Conservation (phyloP, 306 rosid genomes). For the Prosopis cineraria region DNA sequence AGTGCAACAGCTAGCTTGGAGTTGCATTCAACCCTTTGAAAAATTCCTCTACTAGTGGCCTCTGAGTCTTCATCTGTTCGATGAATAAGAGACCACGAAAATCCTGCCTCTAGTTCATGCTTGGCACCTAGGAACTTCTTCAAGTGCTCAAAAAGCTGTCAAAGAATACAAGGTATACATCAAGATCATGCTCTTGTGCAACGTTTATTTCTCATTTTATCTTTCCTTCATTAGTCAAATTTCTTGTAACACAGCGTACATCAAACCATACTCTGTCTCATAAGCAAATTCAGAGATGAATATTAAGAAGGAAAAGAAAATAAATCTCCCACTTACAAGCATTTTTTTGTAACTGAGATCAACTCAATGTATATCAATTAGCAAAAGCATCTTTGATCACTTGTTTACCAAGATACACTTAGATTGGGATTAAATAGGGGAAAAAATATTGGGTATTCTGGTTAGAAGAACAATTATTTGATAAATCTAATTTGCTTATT, state of each 20-base stretch:
- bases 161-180: slow-evolving; percentile 28
- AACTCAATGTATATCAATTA: not conserved
- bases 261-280: not conserved
- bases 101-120: slow-evolving; percentile 93
- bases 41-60: slow-evolving; percentile 62
- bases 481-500: not conserved
- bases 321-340: not conserved
- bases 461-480: not conserved
- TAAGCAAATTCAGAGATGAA: not conserved
- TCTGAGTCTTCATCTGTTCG: slow-evolving; percentile 77
- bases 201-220: not conserved
- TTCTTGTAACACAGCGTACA: not conserved
- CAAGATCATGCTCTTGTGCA: not conserved
- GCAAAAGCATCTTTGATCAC: not conserved
- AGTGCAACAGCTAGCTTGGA: slow-evolving; percentile 94
- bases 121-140: slow-evolving; percentile 85
- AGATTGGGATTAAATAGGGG: not conserved
- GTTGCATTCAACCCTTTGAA: slow-evolving; percentile 81
- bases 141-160: slow-evolving; percentile 83
- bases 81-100: slow-evolving; percentile 85
- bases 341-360: not conserved
- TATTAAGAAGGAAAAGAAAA: not conserved
- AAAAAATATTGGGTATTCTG: not conserved
- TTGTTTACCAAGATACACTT: not conserved
- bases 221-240: not conserved